Evolutionary conservation across 2,329 filamentous ascomycete genomes (phyloP).

Genomic region (Fusarium anguioides): DNA sequence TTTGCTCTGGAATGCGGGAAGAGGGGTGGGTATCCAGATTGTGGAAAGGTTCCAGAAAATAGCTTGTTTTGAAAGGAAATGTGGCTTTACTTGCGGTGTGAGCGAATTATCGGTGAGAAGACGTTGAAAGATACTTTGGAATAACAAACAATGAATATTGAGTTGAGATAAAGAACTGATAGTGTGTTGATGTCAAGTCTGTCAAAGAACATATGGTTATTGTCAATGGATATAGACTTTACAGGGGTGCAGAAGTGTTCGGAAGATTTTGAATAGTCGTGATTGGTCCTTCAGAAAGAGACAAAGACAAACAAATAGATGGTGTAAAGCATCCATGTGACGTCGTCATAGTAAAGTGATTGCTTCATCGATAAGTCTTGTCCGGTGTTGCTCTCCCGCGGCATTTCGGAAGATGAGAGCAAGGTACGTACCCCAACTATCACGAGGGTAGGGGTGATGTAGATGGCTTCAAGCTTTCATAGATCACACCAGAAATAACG

Average conservation of each 20-base stretch:
- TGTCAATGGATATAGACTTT: neutral
- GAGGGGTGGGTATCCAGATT: neutral
- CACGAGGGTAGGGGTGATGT: neutral
- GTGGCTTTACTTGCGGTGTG: constrained; percentile 24
- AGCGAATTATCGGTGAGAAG: neutral
- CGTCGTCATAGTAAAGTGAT: neutral
- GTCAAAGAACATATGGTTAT: neutral
- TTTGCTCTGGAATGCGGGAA: constrained; percentile 36
- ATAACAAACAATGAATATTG: neutral
- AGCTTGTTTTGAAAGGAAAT: neutral
- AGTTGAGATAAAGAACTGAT: neutral
- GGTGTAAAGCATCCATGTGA: neutral
- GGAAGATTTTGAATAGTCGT: neutral
- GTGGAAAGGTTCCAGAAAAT: constrained; percentile 17
- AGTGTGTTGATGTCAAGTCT: neutral
- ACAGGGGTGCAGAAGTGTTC: neutral
- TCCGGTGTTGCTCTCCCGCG: neutral
- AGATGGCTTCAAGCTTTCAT: constrained; percentile 25
- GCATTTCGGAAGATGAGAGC: neutral
- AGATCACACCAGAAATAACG: neutral
- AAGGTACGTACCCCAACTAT: neutral
- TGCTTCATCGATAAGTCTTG: neutral
- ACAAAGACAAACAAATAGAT: neutral
- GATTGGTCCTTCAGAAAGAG: neutral
- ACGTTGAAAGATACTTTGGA: neutral